Evolutionary conservation across 176 grass and related monocot species (phyloP).

Genomic region (Coix lacrymajobi): DNA sequence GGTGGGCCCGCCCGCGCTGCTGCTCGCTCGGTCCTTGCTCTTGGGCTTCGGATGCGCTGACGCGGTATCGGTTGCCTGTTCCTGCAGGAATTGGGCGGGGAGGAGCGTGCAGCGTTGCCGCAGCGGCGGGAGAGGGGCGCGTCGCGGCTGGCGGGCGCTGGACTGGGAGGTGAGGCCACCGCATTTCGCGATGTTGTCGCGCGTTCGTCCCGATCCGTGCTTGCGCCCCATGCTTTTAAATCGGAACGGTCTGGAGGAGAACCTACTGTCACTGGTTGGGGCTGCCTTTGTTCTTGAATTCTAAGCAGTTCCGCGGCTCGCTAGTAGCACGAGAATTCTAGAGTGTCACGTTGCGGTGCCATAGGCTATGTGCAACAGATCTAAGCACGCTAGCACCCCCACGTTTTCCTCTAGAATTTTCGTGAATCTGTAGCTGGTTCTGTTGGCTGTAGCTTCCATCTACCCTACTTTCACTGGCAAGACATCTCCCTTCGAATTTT

Average conservation of each 20-base stretch:
- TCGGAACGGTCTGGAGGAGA: not conserved
- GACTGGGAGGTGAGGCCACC: slow-evolving; percentile 21
- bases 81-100: slow-evolving; percentile 30
- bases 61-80: not conserved
- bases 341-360: not conserved
- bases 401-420: not conserved
- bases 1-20: not conserved
- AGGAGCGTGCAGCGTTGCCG: not conserved
- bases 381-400: not conserved
- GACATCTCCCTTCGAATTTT: not conserved
- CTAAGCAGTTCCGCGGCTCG: not conserved
- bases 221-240: not conserved
- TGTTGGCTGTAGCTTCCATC: not conserved
- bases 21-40: not conserved
- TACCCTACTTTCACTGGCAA: not conserved
- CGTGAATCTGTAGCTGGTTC: not conserved
- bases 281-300: not conserved
- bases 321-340: not conserved
- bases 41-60: not conserved
- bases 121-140: slow-evolving; percentile 1
- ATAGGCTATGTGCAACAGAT: not conserved
- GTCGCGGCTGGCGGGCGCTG: not conserved
- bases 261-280: not conserved
- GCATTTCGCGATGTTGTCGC: not conserved
- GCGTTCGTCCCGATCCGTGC: not conserved